Evolutionary conservation across 192 early-diverging fungal species (phyloP).

Genomic region (Coemansia pectinata): DNA sequence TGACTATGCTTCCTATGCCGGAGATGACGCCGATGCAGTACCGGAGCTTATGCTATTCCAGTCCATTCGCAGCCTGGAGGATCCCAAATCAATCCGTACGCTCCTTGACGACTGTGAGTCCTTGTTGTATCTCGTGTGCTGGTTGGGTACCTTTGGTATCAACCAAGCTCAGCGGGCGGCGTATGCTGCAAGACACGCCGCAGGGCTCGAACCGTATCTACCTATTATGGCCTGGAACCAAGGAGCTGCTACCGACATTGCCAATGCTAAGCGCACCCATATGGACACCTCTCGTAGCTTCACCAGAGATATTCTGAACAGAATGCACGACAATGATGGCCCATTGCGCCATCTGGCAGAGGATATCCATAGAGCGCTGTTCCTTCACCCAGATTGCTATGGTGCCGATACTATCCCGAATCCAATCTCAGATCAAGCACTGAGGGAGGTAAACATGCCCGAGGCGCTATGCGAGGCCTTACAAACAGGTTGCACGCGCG

Average conservation of each 20-base stretch:
- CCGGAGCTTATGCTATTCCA: background rate
- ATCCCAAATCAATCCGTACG: background rate
- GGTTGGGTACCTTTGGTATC: too few relatives aligned
- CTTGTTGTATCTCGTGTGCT: too few relatives aligned
- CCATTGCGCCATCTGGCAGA: background rate
- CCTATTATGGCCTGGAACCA: background rate
- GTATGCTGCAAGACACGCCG: too few relatives aligned
- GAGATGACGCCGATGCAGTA: background rate
- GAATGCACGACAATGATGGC: background rate
- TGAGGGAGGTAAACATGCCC: background rate
- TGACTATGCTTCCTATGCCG: conserved; percentile 12
- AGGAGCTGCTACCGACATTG: background rate
- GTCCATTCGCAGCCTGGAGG: conserved; percentile 13
- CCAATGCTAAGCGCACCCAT: too few relatives aligned
- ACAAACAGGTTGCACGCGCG: background rate
- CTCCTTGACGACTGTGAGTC: conserved; percentile 22
- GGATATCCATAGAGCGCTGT: background rate
- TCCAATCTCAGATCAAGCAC: background rate
- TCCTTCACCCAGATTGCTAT: background rate
- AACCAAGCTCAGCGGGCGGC: too few relatives aligned
- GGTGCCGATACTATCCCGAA: background rate
- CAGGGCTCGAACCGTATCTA: background rate
- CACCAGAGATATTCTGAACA: background rate
- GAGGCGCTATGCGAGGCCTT: background rate
- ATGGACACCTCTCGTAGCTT: too few relatives aligned